Evolutionary conservation across 2,329 filamentous ascomycete species (phyloP).

Genomic region (Ciborinia camelliae): DNA sequence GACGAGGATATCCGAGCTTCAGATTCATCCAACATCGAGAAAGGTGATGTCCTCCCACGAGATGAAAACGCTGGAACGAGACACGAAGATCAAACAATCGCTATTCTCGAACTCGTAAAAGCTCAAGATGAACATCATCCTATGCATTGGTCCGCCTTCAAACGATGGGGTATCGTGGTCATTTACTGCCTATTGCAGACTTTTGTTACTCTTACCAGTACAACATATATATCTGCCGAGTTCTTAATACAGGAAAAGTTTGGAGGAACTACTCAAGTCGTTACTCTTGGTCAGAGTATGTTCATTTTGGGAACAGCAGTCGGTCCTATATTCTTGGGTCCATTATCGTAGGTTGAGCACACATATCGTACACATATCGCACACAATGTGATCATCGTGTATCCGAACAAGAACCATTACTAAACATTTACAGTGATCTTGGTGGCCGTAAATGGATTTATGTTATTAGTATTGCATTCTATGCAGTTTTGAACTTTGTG

Average conservation of each 20-base stretch:
- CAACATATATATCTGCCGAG: conserved; percentile 41
- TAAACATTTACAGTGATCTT: conserved; percentile 38
- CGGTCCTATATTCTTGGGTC: conserved; percentile 43
- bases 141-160: conserved; percentile 33
- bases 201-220: conserved; percentile 35
- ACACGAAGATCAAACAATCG: conserved; percentile 24
- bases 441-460: conserved; percentile 46
- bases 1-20: neutral
- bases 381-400: conserved; percentile 4
- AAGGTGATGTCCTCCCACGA: conserved; percentile 10
- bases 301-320: conserved; percentile 45
- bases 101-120: conserved; percentile 31
- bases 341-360: conserved; percentile 39
- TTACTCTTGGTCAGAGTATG: conserved; percentile 43
- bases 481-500: conserved; percentile 47
- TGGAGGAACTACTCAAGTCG: conserved; percentile 39
- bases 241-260: conserved; percentile 41
- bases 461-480: conserved; percentile 47
- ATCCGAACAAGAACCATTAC: conserved; percentile 12
- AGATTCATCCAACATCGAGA: conserved; percentile 13
- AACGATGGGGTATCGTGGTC: conserved; percentile 29
- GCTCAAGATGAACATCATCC: conserved; percentile 33
- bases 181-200: conserved; percentile 36
- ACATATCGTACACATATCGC: neutral
- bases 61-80: conserved; percentile 14